Conservation (phyloP, 192 early-diverging fungal species). For the Rhizoclosmatium globosum region DNA sequence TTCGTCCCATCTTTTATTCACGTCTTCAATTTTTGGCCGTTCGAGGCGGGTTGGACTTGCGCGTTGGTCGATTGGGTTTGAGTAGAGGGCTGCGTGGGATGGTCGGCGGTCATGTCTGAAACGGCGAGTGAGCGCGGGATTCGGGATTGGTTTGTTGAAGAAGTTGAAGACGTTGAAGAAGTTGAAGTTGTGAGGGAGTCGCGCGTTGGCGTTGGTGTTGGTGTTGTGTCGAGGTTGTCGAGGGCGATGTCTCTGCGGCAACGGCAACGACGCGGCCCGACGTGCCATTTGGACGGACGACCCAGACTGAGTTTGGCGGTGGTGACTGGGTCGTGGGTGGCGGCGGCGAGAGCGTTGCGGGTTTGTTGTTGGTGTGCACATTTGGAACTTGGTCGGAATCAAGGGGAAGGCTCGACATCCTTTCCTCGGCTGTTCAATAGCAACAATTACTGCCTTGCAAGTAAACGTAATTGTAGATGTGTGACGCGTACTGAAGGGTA, state of each 20-base stretch:
- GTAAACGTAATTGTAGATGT: too few species aligned
- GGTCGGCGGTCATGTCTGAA: constrained; percentile 20
- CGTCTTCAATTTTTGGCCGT: constrained; percentile 20
- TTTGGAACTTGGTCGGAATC: too few species aligned
- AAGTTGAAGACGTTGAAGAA: neutral
- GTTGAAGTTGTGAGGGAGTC: neutral
- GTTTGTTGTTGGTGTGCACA: neutral
- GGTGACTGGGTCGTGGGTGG: neutral
- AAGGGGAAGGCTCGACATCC: too few species aligned
- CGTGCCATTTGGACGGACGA: constrained; percentile 17
- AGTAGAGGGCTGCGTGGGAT: neutral
- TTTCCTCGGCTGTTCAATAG: too few species aligned
- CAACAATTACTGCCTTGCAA: too few species aligned
- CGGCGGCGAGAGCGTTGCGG: neutral
- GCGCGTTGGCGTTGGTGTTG: neutral
- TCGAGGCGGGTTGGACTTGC: neutral
- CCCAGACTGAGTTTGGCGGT: constrained; percentile 17
- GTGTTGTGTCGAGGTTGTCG: neutral
- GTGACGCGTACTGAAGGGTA: too few species aligned
- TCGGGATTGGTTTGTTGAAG: neutral
- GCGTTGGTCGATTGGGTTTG: neutral
- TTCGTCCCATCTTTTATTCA: constrained; percentile 33
- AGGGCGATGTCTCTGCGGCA: constrained; percentile 23
- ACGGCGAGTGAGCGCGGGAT: constrained; percentile 23
- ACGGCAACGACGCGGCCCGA: constrained; percentile 23